A percentile compares a stretch with the other conserved stretches of the same genome.
These are phyloP conservation scores for Dactylella cylindrospora DNA, from an alignment of 2,329 filamentous ascomycete species.

Conservation along the genomic window DNA sequence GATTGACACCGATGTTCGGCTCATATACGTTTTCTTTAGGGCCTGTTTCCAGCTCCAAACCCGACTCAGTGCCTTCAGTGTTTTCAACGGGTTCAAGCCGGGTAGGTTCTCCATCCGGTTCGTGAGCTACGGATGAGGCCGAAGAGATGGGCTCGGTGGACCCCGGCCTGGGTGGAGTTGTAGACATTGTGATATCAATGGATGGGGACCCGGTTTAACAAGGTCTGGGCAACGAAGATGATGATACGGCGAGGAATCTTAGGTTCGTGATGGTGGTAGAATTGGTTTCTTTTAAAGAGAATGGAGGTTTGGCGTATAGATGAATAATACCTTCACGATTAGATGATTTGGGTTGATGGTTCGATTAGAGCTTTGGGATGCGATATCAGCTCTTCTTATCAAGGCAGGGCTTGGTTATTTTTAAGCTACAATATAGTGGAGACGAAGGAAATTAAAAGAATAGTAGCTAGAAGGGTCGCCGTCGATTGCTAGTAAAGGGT, in stretches of 20 bases:
- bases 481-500: too few species aligned
- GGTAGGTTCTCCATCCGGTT: conserved; percentile 4
- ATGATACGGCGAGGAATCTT: not conserved
- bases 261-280: conserved; percentile 1
- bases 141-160: conserved; percentile 39
- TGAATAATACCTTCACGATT: conserved; percentile 33
- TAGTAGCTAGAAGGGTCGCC: too few species aligned
- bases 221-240: conserved; percentile 1
- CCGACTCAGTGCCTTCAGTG: conserved; percentile 6
- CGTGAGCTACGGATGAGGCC: conserved; percentile 23
- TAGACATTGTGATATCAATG: conserved; percentile 38
- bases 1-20: conserved; percentile 19
- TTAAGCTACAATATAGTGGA: conserved; percentile 32
- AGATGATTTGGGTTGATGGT: conserved; percentile 9
- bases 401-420: conserved; percentile 31
- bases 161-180: conserved; percentile 34
- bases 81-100: conserved; percentile 22
- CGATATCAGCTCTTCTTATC: conserved; percentile 17
- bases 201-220: not conserved
- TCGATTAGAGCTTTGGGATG: conserved; percentile 20
- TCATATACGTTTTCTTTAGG: conserved; percentile 24
- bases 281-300: not conserved
- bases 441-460: not conserved
- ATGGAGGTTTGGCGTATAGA: conserved; percentile 4
- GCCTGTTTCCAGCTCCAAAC: not conserved